phyloP scores from a whole-genome alignment of 352 stramenopile species.

The Blastocystis sp. region DNA sequence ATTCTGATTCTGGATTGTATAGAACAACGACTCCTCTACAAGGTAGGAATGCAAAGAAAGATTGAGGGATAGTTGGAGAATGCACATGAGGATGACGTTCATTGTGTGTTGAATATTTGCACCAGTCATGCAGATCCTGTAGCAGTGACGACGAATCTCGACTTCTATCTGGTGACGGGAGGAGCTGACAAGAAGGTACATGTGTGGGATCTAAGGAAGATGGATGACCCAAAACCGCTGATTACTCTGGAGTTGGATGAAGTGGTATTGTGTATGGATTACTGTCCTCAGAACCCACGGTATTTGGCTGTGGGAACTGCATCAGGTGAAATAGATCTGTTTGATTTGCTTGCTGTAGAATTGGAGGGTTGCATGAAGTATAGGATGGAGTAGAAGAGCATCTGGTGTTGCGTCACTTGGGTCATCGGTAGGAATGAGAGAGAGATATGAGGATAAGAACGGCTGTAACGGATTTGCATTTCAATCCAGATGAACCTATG shows the following conservation, averaged over 20 bases:
- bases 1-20: not conserved
- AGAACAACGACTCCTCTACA: not conserved
- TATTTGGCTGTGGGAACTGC: conserved; percentile 24
- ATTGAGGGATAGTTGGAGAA: not conserved
- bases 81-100: conserved; percentile 8
- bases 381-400: conserved; percentile 25
- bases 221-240: not conserved
- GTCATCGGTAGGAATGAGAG: not conserved
- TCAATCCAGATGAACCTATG: conserved; percentile 18
- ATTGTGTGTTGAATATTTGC: conserved; percentile 25
- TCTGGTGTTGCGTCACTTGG: conserved; percentile 13
- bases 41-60: not conserved
- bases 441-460: not conserved
- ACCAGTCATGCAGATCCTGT: not conserved
- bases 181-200: conserved; percentile 30
- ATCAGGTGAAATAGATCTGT: conserved; percentile 34
- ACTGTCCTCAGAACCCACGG: not conserved
- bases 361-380: not conserved
- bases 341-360: not conserved
- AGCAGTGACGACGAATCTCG: not conserved
- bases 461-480: conserved; percentile 6
- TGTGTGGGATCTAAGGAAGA: conserved; percentile 13
- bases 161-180: conserved; percentile 11
- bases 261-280: conserved; percentile 38
- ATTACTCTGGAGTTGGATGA: conserved; percentile 22